Base-by-base conservation (phyloP, 805 yeast species). In the Cyberlindnera subsufficiens region DNA sequence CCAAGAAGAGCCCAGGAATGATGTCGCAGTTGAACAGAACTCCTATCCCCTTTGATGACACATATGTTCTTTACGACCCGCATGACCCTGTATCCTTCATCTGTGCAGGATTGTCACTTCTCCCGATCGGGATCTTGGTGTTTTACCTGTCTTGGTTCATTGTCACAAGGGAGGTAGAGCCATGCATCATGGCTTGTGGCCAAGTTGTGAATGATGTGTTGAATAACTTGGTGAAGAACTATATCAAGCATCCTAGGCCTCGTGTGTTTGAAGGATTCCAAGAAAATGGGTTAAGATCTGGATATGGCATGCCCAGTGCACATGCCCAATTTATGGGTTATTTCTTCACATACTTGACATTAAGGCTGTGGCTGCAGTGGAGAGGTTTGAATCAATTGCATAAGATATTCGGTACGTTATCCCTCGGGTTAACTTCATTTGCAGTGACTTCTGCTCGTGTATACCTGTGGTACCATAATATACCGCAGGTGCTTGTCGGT, bases 271-370 rank as follows among this genome's bases (percentile, higher is more conserved):
- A 60, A 6, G 63, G 62, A 6, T 58, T 67, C 36, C 69, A 66
- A 38, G 60, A 58, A 35, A 60, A 59, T 33, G 61, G 78, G 53
- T 20, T 71, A 35, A 62, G 77, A 44, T 71, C 84, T 49, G 80
- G 84, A 1, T 89, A 82, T 60, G 99, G 99, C 0, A 91, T 91
- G 97, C 99, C 99, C 0, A 80, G 90, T 41, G 96, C 99, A 1
- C 99, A 91, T 63, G 80, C 96, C 0, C 99, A 91, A 65, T 93
- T 90, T 62, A 85, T 91, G 89, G 95, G 96, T 2, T 93, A 80
- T 59, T 80, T 84, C 49, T 73, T 78, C n/a, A 67, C 74, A 7
- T 85, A 80, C 57, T 66, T 72, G 47, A 52, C 70, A 3, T 68
- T 84, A 44, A 65, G 68, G 40, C 32, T 73, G 44, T 42, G 63